Conservation (phyloP, 1,139 yeast genomes). For the Yamadazyma spencermartinsiae region DNA sequence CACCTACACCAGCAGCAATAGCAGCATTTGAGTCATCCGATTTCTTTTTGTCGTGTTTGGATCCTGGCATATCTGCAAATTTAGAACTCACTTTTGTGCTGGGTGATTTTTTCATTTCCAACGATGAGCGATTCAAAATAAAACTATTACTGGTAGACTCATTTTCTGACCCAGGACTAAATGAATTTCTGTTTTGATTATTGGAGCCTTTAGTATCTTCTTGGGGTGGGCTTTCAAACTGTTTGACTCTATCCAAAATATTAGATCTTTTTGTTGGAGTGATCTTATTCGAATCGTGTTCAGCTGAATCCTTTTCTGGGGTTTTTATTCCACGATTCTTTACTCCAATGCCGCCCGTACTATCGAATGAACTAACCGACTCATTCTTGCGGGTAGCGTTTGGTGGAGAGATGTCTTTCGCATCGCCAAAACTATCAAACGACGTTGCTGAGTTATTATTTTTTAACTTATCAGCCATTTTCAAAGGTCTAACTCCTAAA, state of each 20-base stretch:
- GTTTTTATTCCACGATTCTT: slow-evolving; percentile 16
- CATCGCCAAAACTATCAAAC: slow-evolving; percentile 9
- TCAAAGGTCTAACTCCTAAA: slow-evolving; percentile 56
- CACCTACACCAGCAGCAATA: slow-evolving; percentile 13
- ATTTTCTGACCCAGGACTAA: slow-evolving; percentile 11
- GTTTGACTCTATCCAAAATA: slow-evolving; percentile 41
- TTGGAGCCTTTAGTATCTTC: slow-evolving; percentile 7
- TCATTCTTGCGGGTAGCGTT: neutral
- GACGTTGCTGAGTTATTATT: slow-evolving; percentile 11
- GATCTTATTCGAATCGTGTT: slow-evolving; percentile 16
- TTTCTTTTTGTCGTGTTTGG: neutral
- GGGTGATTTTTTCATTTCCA: slow-evolving; percentile 19
- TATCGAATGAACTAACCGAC: slow-evolving; percentile 6
- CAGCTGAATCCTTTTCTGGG: slow-evolving; percentile 14
- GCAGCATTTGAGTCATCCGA: slow-evolving; percentile 3
- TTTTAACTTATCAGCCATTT: slow-evolving; percentile 52
- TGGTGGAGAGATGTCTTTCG: slow-evolving; percentile 7
- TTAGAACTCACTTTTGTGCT: neutral
- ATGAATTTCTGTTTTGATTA: slow-evolving; percentile 7
- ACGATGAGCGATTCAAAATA: slow-evolving; percentile 19
- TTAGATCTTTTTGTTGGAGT: slow-evolving; percentile 21
- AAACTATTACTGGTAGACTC: slow-evolving; percentile 18
- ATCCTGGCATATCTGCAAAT: slow-evolving; percentile 3
- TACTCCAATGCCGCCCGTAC: neutral
- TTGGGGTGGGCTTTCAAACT: slow-evolving; percentile 34